Base-by-base conservation (phyloP, 2,329 filamentous ascomycete genomes). In the Hypoxylon sp. region DNA sequence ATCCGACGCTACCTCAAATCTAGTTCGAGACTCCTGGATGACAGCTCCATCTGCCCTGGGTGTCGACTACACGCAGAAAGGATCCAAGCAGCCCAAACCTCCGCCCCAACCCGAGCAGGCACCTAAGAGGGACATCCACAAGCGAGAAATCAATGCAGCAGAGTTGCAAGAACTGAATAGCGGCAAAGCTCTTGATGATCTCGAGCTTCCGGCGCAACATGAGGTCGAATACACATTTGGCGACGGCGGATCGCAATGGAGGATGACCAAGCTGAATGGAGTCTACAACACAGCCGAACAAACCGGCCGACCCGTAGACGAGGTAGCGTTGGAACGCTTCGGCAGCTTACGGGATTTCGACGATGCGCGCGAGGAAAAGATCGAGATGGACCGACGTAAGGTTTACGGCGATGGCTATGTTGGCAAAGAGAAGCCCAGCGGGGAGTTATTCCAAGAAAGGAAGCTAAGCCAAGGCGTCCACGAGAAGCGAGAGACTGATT, bases 1-100 rank as follows among this genome's bases (percentile, higher is more conserved):
- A 28, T 64, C 65, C 15, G 64, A 76, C 66, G 71, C 65, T 68
- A 77, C 73, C 68, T 77, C 74, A 62, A 74, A 78, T 1, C 72
- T 89, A 30, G 85, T 89, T 69, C 87, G 96, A 67, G 95, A 98
- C 76, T 87, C 91, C 0, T 99, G 96, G 94, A 99, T 99, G 95
- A 90, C 93, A 62, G 90, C 90, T 0, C 93, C 94, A 0, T 92
- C 91, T 0, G 88, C 90, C 0, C 79, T 97, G 34, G 90, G 94
- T 55, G 83, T 98, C 59, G 94, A 98, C 74, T 97, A 97, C 75
- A 84, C 93, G 52, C 86, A 91, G 73, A 83, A 86, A 63, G 81
- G 80, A 3, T 78, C 79, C 1, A 84, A 85, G 64, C 87, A 87
- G 63, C 76, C 80, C 6, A 88, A 88, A 68, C 80, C 80, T 32